Percentiles rank a stretch among this genome's conserved stretches.
phyloP scores from a whole-genome alignment of 2,329 filamentous ascomycete species.

The Leptographium procerum region DNA sequence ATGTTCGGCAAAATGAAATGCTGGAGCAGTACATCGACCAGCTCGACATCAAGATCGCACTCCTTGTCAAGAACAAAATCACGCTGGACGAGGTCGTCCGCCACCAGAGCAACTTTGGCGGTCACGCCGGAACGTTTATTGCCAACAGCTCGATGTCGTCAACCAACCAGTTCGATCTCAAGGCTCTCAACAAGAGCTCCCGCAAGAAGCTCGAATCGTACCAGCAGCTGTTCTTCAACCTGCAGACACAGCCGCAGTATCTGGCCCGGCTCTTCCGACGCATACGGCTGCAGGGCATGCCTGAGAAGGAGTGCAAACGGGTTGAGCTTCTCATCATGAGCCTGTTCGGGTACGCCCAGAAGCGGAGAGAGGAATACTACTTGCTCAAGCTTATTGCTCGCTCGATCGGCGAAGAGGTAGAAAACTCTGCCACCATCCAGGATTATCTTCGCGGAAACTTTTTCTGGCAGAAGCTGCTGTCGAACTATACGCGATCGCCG shows the following conservation, averaged over 20 bases:
- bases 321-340: conserved; percentile 94
- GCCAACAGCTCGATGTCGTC: conserved; percentile 83
- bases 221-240: conserved; percentile 92
- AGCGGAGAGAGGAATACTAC: conserved; percentile 93
- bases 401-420: conserved; percentile 77
- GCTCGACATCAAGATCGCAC: conserved; percentile 95
- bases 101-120: conserved; percentile 92
- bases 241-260: conserved; percentile 95
- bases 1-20: conserved; percentile 93
- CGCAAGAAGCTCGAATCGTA: conserved; percentile 92
- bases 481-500: conserved; percentile 81
- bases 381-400: conserved; percentile 76
- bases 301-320: conserved; percentile 86
- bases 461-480: conserved; percentile 82
- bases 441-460: conserved; percentile 84
- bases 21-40: conserved; percentile 97
- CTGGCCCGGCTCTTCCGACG: conserved; percentile 78
- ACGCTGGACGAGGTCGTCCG: conserved; percentile 95
- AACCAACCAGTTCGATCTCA: conserved; percentile 87
- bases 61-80: conserved; percentile 99
- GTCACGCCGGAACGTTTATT: conserved; percentile 65
- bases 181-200: conserved; percentile 94
- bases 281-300: conserved; percentile 68
- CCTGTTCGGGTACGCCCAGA: conserved; percentile 93
- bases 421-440: conserved; percentile 58